Base-by-base conservation (phyloP, 2,329 filamentous ascomycete genomes). In the Aureobasidium vineae region DNA sequence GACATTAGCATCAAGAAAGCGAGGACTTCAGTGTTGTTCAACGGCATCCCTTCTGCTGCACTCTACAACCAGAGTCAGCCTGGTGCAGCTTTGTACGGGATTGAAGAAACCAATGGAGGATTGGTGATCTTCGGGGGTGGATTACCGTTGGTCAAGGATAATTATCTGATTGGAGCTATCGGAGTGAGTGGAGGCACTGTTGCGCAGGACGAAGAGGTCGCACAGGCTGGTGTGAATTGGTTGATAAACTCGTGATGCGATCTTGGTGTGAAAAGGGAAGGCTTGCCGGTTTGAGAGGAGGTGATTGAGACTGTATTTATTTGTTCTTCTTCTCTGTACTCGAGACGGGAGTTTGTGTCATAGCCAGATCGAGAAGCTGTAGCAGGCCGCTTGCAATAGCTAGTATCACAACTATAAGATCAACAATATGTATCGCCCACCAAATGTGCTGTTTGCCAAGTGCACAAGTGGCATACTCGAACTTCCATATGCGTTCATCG, bases 361-460 rank as follows among this genome's bases (percentile, higher is more conserved):
- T 36, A 15, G 4, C 31, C 26, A 53, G 19, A 53, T 26, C 52
- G 21, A 56, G 6, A 26, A 59, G 40, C 5, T 49, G 43, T 26
- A 61, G 15, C 10, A 61, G 5, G 10, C 57, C 31, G 41, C 41
- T 38, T 16, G n/a, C 10, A 31, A 73, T 23, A 11, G 71, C 68
- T 28, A 77, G 65, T 43, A 78, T 73, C 8, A 80, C 63, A 36
- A 79, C 57, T 13, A 85, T 71, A 2, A 92, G 70, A 73, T 92
- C 88, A 40, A 92, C 68, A 53, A 93, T 83, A 80, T 98, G 93
- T 6, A 95, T 87, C 5, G 86, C 83, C 95, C 95, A 99, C 95
- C 95, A 99, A 63, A 93, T 84, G 79, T 97, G 92, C 82, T 97
- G 94, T 28, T 88, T 86, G 0, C 95, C 95, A 41, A 96, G 79